Conservation (phyloP, 1,284 basidiomycete genomes). For the Apiotrichum montevideense region DNA sequence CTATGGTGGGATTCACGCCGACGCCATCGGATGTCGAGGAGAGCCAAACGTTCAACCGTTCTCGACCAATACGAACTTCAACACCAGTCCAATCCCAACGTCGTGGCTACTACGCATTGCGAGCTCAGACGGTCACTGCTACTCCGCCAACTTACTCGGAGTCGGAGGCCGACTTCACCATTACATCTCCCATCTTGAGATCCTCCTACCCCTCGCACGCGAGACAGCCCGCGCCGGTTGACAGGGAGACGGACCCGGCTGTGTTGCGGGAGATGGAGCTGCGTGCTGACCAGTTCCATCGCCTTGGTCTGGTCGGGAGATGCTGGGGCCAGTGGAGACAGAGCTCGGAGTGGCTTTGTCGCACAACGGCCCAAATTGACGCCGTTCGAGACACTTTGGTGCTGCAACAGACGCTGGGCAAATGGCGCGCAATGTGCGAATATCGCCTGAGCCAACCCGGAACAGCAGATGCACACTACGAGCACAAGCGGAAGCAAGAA, state of each 20-base stretch:
- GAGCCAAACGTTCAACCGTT: background rate
- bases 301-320: conserved; percentile 35
- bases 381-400: conserved; percentile 32
- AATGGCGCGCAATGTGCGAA: conserved; percentile 28
- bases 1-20: conserved; percentile 13
- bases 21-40: conserved; percentile 6
- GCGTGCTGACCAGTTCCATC: conserved; percentile 36
- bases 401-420: conserved; percentile 32
- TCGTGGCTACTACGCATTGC: conserved; percentile 3
- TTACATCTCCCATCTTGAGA: background rate
- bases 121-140: background rate
- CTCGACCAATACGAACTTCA: conserved; percentile 7
- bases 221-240: background rate
- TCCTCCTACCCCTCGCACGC: background rate
- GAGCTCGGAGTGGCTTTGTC: conserved; percentile 35
- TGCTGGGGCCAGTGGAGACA: conserved; percentile 42
- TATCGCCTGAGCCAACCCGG: conserved; percentile 23
- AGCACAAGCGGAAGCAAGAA: conserved; percentile 15
- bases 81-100: conserved; percentile 9
- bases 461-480: conserved; percentile 33
- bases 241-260: conserved; percentile 1
- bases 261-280: conserved; percentile 25
- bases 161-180: conserved; percentile 7
- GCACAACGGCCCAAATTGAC: conserved; percentile 37
- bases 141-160: conserved; percentile 7